Conservation (phyloP, 306 rosid genomes). For the Acacia crassicarpa region DNA sequence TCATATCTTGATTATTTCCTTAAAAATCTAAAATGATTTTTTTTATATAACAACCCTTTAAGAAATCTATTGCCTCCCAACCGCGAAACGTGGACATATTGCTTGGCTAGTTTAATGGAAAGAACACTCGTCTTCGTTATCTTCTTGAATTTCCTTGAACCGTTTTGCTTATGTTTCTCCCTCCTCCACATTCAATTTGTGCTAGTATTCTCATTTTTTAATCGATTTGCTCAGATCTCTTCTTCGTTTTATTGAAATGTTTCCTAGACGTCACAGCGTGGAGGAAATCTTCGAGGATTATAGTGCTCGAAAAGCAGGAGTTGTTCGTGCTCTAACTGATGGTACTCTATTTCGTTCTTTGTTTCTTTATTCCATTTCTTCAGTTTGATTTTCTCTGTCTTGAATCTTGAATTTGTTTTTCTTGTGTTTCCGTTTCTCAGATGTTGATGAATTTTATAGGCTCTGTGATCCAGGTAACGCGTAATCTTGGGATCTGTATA, state of each 20-base stretch:
- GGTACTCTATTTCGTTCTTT: slow-evolving; percentile 33
- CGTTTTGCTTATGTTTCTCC: slow-evolving; percentile 41
- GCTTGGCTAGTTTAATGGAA: neutral
- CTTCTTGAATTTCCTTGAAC: neutral
- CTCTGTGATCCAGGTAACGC: slow-evolving; percentile 91
- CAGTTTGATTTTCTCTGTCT: slow-evolving; percentile 15
- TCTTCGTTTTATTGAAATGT: slow-evolving; percentile 61
- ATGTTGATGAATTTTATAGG: slow-evolving; percentile 87
- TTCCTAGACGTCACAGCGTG: slow-evolving; percentile 76
- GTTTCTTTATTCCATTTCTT: neutral
- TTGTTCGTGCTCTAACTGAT: slow-evolving; percentile 80
- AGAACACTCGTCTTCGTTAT: neutral
- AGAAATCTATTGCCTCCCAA: too few relatives aligned
- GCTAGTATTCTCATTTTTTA: neutral
- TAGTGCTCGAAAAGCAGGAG: slow-evolving; percentile 69
- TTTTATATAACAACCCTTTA: too few relatives aligned
- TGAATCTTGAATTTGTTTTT: neutral
- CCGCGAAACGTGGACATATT: too few relatives aligned
- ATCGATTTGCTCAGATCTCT: slow-evolving; percentile 49
- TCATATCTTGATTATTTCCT: too few relatives aligned
- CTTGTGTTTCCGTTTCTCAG: slow-evolving; percentile 43
- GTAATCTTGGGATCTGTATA: slow-evolving; percentile 39
- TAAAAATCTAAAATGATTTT: too few relatives aligned
- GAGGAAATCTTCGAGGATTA: slow-evolving; percentile 96
- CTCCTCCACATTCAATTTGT: slow-evolving; percentile 20